A percentile compares a stretch with the other conserved stretches of the same genome.
phyloP scores from a whole-genome alignment of 2,329 filamentous ascomycete species.

The Sordariomycetes sp. region DNA sequence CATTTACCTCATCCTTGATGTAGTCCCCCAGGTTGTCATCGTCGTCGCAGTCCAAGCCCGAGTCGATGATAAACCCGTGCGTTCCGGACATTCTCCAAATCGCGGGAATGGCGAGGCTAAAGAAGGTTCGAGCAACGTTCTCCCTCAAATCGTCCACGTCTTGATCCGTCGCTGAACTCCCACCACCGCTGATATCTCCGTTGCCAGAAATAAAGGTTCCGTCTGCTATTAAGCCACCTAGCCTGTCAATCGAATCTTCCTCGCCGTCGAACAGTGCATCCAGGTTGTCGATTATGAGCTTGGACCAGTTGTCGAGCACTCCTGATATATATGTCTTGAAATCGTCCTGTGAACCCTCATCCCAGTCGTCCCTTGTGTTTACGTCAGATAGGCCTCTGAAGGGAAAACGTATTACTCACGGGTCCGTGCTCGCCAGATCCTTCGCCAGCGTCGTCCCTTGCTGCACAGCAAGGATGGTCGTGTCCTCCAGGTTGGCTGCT shows the following conservation, averaged over 20 bases:
- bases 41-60: conserved; percentile 15
- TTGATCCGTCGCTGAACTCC: background rate
- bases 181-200: background rate
- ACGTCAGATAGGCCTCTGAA: background rate
- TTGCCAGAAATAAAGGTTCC: conserved; percentile 17
- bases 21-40: conserved; percentile 13
- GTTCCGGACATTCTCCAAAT: conserved; percentile 16
- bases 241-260: conserved; percentile 9
- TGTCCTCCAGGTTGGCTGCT: conserved; percentile 15
- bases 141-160: no score
- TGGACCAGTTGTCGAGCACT: conserved; percentile 15
- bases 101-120: conserved; percentile 19
- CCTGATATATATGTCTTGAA: conserved; percentile 18
- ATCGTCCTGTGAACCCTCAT: conserved; percentile 12
- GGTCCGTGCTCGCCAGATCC: conserved; percentile 9
- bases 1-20: conserved; percentile 10
- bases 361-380: conserved; percentile 14
- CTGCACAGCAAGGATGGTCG: conserved; percentile 13
- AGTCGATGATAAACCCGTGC: conserved; percentile 21
- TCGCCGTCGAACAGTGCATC: conserved; percentile 13
- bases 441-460: conserved; percentile 16
- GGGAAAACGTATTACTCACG: background rate
- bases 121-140: no score
- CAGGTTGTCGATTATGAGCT: conserved; percentile 8
- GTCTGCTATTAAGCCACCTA: conserved; percentile 14